Evolutionary conservation across 768 basidiomycete genomes (phyloP), one percentile per base, ranked within the genome.

Genomic region (Termitomyces sp.): DNA sequence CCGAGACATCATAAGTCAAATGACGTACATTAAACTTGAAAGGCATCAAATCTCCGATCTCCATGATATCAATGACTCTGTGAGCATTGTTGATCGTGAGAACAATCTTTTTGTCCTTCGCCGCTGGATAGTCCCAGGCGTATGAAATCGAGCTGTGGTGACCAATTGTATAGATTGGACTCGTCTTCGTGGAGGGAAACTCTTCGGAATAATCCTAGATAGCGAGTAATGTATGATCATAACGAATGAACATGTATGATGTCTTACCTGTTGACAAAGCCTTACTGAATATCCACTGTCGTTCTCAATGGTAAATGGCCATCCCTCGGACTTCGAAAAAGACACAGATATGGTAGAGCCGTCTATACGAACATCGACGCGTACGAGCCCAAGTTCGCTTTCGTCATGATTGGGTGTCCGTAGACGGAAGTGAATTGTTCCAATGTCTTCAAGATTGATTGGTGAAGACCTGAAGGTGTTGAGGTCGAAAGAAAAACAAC

Each of bases 81-180:
- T 80, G 81, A 53, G 81, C 71, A 23, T 80, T 79, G 43, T 85
- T 85, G 49, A 86, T 78, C 10, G 69, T 68, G 21, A 99, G 74
- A 37, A 83, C 68, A 26, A 99, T 75, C 60, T 84, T 86, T 72
- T 96, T 98, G 62, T 89, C 86, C 46, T 76, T 75, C 1, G 86
- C 86, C 3, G 94, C 90, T 7, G 97, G 97, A 57, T 79, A 84
- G 66, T 99, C 97, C 96, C 96, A 99, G 5, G 94, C 89, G 67
- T 98, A 99, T 33, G 81, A 73, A 45, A 80, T 68, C 15, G 73
- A 77, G 3, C 80, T 73, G 40, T 79, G 82, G 10, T 84, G 77
- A 5, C 71, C 65, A 3, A 95, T 68, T n/a, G 72, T 75, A 69
- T 94, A 94, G 12, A 62, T 63, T 26, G 73, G 71, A 44, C 70